Percentiles rank a stretch among this genome's conserved stretches.
Conservation (phyloP, 306 rosid species). For the Corylus heterophylla region DNA sequence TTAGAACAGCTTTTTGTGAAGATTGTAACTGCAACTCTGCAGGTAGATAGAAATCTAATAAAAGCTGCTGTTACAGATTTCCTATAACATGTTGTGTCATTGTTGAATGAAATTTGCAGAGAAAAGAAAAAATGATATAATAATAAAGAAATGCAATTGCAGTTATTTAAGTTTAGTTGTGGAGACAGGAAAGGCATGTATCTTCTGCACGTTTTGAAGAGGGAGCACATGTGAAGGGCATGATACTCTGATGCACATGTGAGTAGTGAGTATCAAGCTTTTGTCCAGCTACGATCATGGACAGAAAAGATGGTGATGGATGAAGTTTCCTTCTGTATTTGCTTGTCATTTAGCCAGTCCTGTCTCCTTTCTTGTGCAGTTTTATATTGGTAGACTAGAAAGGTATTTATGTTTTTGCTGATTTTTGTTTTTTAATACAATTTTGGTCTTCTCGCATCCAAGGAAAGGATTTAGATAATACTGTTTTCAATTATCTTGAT, state of each 20-base stretch:
- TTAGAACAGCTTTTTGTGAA: constrained; percentile 34
- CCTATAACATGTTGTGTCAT: constrained; percentile 26
- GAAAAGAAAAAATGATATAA: constrained; percentile 12
- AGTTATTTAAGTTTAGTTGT: constrained; percentile 31
- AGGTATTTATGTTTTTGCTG: neutral
- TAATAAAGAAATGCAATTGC: constrained; percentile 32
- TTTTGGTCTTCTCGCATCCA: neutral
- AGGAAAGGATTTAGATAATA: neutral
- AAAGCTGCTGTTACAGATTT: constrained; percentile 30
- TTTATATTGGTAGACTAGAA: constrained; percentile 2
- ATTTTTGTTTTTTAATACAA: neutral
- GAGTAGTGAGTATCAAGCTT: constrained; percentile 40
- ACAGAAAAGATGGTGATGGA: constrained; percentile 52
- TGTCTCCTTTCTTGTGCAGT: constrained; percentile 22
- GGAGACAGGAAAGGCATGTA: constrained; percentile 17
- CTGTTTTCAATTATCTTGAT: neutral
- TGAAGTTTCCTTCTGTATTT: constrained; percentile 45
- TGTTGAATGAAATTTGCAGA: constrained; percentile 23
- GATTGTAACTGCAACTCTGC: constrained; percentile 37
- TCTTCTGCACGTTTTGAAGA: constrained; percentile 6
- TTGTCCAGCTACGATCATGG: constrained; percentile 18
- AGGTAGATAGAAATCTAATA: constrained; percentile 27
- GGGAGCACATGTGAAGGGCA: constrained; percentile 51
- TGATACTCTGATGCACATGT: constrained; percentile 40
- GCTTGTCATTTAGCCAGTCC: constrained; percentile 33